Percentiles rank a stretch among this genome's conserved stretches.
Evolutionary conservation across 805 yeast genomes (phyloP).

Genomic region (Lachancea nothofagi): DNA sequence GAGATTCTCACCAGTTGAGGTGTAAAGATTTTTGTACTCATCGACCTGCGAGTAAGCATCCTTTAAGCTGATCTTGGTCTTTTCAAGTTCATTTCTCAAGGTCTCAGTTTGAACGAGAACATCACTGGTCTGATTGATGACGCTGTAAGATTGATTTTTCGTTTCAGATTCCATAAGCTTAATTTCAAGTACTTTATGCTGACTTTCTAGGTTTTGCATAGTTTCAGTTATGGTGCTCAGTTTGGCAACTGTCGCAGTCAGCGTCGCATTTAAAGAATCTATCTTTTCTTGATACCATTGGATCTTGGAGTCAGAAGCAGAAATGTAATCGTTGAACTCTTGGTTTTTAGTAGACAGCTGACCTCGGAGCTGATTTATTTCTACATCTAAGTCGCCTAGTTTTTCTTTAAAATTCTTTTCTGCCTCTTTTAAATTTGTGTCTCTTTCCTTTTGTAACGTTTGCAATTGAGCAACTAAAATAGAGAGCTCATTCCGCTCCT

Average conservation of each 20-base stretch:
- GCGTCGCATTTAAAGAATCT: constrained; percentile 45
- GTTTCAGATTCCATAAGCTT: constrained; percentile 25
- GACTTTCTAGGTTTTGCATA: constrained; percentile 11
- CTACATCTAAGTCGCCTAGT: constrained; percentile 44
- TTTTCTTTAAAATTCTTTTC: constrained; percentile 45
- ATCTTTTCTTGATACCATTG: constrained; percentile 56
- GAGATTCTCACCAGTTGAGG: constrained; percentile 62
- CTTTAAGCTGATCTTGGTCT: constrained; percentile 49
- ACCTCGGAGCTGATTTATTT: constrained; percentile 33
- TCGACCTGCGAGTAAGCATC: constrained; percentile 51
- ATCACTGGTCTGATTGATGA: constrained; percentile 21
- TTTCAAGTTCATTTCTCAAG: constrained; percentile 39
- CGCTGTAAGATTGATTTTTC: constrained; percentile 30
- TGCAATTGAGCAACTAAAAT: constrained; percentile 57
- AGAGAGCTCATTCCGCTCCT: constrained; percentile 56
- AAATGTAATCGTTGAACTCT: constrained; percentile 43
- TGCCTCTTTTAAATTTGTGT: constrained; percentile 43
- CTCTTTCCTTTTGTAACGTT: constrained; percentile 56
- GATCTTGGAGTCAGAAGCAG: constrained; percentile 32
- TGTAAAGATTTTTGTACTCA: constrained; percentile 59
- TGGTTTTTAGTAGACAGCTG: constrained; percentile 42
- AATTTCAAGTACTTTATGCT: constrained; percentile 18
- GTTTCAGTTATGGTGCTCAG: constrained; percentile 12
- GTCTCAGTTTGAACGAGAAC: constrained; percentile 25
- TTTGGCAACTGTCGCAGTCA: constrained; percentile 30